Conservation (phyloP, 352 stramenopile species). For the Pythium sp. region DNA sequence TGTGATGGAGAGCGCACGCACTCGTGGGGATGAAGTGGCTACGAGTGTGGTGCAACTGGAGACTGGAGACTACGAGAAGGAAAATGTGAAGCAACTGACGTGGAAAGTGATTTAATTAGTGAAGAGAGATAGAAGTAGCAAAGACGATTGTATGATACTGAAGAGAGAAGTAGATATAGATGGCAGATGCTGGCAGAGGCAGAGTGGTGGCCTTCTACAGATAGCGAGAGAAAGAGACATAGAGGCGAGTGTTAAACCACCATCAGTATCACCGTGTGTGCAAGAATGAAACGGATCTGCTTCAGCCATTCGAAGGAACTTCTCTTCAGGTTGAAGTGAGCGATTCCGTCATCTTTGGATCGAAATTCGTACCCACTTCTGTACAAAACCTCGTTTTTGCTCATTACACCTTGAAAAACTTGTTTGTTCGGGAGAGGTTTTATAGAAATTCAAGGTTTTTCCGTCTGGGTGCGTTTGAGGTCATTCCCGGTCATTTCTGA, state of each 20-base stretch:
- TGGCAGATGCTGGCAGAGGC: not conserved
- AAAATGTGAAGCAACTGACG: not conserved
- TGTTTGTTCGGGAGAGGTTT: not conserved
- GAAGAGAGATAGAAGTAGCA: not conserved
- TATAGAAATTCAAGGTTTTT: too few species aligned
- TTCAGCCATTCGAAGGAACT: not conserved
- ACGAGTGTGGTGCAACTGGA: not conserved
- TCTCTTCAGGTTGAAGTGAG: constrained; percentile 26
- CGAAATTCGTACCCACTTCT: constrained; percentile 1
- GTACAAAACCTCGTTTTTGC: constrained; percentile 6
- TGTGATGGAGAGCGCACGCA: not conserved
- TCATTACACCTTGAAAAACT: not conserved
- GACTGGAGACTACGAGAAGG: not conserved
- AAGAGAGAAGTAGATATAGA: not conserved
- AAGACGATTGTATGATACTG: constrained; percentile 2
- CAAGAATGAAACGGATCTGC: not conserved
- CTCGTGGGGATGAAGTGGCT: not conserved
- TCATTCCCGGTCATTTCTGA: not conserved
- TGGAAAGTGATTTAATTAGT: constrained; percentile 4
- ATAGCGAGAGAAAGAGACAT: not conserved
- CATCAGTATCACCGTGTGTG: not conserved
- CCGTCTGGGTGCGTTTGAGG: not conserved
- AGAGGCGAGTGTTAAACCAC: not conserved
- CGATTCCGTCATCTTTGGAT: constrained; percentile 18
- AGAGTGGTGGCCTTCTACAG: not conserved